Base-by-base conservation (phyloP, 2,329 filamentous ascomycete genomes). In the Diaporthe citri region DNA sequence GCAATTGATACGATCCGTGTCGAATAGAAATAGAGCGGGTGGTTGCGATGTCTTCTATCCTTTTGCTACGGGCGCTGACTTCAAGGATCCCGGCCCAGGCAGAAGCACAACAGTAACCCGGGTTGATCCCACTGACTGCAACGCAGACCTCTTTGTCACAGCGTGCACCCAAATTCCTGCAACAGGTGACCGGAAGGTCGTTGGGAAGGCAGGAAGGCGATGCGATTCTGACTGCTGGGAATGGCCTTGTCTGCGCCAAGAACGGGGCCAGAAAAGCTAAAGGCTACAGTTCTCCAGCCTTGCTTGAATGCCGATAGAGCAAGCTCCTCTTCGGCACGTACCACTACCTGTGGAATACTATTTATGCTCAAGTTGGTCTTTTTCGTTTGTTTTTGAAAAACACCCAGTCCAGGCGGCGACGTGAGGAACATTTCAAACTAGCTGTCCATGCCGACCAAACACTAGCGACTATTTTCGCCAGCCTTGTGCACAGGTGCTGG, bases 211-310 rank as follows among this genome's bases (percentile, higher is more conserved):
- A 15, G n/a, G 6, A 10, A 67, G 39, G 31, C 13, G 10, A 9
- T 41, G 46, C 4, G n/a, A 28, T 25, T n/a, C n/a, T 39, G 31
- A 39, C 22, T 9, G n/a, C 28, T 28, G 9, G n/a, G 4, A 7
- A 25, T 69, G 22, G 15, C 22, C 31, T 41, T 13, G 31, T 5
- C n/a, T 25, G 34, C 31, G 64, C 46, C 64, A 69, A 39, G 64
- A 28, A 41, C n/a, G n/a, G 34, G 34, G 34, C 12, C n/a, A 20
- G 46, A 36, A 46, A 10, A 28, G 31, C 46, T 22, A 22, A 51
- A 69, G 64, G 64, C 64, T 55, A 17, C 34, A 25, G 22, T 25
- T 13, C n/a, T 17, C n/a, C n/a, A 69, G 64, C 64, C 64, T 69
- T 13, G 48, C 48, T 55, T 17, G 31, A 13, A 7, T 31, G n/a